These are phyloP conservation scores for Citrus mangshanensis DNA, from an alignment of 345 rosid genomes.

Conservation along the genomic window DNA sequence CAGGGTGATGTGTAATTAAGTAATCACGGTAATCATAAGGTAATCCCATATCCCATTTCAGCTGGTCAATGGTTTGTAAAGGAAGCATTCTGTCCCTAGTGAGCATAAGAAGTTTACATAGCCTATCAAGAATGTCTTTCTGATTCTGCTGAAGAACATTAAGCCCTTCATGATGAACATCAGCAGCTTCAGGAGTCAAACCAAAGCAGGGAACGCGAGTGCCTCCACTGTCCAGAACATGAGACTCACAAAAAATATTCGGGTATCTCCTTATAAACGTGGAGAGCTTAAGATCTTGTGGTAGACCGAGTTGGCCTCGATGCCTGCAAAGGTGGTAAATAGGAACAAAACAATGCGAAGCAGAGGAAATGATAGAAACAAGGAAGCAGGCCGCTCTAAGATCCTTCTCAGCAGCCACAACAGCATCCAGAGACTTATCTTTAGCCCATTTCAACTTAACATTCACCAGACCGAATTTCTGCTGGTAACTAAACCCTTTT, in stretches of 20 bases:
- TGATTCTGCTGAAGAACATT: constrained; percentile 21
- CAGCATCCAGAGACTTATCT: constrained; percentile 62
- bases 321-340: constrained; percentile 44
- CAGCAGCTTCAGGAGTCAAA: constrained; percentile 50
- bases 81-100: constrained; percentile 57
- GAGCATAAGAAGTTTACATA: constrained; percentile 76
- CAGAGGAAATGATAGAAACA: constrained; percentile 48
- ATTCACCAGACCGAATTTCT: constrained; percentile 55
- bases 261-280: constrained; percentile 71
- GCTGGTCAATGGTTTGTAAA: constrained; percentile 72
- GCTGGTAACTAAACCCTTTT: constrained; percentile 42
- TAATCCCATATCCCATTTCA: constrained; percentile 82
- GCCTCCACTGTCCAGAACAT: constrained; percentile 64
- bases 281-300: constrained; percentile 57
- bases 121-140: constrained; percentile 42
- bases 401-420: constrained; percentile 50
- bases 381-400: constrained; percentile 62
- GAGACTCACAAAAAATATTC: constrained; percentile 49
- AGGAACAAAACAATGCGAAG: constrained; percentile 38
- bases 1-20: constrained; percentile 35
- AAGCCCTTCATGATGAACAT: constrained; percentile 42
- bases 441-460: constrained; percentile 86
- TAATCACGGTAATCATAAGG: constrained; percentile 55
- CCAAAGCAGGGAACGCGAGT: constrained; percentile 69
- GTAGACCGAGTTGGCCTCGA: constrained; percentile 66